Evolutionary conservation across 2,329 filamentous ascomycete genomes (phyloP).

Genomic region (Lasiodiplodia citricola): DNA sequence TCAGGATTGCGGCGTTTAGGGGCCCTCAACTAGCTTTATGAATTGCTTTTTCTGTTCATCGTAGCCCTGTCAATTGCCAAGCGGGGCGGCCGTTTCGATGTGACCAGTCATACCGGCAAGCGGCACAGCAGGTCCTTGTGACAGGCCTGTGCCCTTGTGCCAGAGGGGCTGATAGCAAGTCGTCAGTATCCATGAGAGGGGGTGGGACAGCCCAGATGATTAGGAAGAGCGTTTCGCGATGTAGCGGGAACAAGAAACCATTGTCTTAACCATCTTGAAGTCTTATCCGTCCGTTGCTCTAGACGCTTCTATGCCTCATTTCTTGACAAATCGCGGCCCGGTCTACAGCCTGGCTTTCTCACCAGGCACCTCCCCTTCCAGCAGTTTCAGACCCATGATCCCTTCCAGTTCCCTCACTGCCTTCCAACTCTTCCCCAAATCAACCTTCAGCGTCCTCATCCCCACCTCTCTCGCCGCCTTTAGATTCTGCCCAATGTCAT

Average conservation of each 20-base stretch:
- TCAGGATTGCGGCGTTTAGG: neutral
- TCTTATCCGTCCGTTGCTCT: neutral
- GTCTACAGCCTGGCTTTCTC: constrained; percentile 12
- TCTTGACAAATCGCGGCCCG: neutral
- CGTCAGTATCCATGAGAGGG: neutral
- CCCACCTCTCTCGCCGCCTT: constrained; percentile 77
- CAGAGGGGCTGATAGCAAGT: neutral
- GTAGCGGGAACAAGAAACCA: neutral
- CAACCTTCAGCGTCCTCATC: constrained; percentile 84
- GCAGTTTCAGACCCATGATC: constrained; percentile 70
- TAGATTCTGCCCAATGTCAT: constrained; percentile 93
- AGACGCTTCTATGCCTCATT: neutral
- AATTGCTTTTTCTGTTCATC: neutral
- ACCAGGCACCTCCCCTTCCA: neutral
- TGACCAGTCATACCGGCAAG: neutral
- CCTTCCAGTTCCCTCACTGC: constrained; percentile 82
- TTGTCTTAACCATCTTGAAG: neutral
- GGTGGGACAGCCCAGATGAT: neutral
- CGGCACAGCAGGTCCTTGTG: neutral
- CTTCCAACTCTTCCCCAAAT: constrained; percentile 75
- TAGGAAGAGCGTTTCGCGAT: neutral
- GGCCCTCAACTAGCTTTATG: neutral
- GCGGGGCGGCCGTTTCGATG: neutral
- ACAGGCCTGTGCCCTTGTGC: neutral
- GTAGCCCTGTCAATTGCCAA: neutral